phyloP scores from a whole-genome alignment of 1,284 basidiomycete species.

The Mycena sp. region DNA sequence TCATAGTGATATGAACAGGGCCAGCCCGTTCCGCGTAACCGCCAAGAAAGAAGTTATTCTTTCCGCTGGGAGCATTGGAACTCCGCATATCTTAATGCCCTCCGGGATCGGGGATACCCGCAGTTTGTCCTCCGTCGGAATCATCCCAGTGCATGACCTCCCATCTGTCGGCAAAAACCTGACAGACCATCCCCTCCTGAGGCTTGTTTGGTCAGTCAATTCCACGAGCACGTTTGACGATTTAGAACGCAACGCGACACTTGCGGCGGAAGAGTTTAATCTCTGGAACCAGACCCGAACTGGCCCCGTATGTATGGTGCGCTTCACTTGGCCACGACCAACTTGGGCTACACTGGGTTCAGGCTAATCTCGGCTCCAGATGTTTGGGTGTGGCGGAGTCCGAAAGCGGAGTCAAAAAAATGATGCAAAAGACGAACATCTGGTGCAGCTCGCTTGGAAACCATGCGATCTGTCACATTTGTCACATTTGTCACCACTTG shows the following conservation, averaged over 20 bases:
- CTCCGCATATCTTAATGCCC: conserved; percentile 48
- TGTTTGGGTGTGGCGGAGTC: too few species aligned
- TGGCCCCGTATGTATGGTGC: too few species aligned
- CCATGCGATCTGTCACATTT: too few species aligned
- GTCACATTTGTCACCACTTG: too few species aligned
- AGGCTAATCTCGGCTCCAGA: too few species aligned
- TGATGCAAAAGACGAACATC: too few species aligned
- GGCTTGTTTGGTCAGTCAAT: conserved; percentile 26
- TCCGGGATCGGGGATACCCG: conserved; percentile 49
- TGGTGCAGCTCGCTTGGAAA: too few species aligned
- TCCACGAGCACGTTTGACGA: conserved; percentile 35
- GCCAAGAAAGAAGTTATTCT: conserved; percentile 43
- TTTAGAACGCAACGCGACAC: conserved; percentile 31
- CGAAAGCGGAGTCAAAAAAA: too few species aligned
- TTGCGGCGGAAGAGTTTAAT: conserved; percentile 14
- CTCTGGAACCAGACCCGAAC: conserved; percentile 21
- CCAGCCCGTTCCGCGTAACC: conserved; percentile 9
- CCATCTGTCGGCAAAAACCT: conserved; percentile 51
- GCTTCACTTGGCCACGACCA: too few species aligned
- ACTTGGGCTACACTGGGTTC: too few species aligned
- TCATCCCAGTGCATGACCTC: conserved; percentile 42
- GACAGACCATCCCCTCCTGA: conserved; percentile 46
- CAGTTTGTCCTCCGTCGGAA: conserved; percentile 40
- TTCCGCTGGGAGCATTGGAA: conserved; percentile 41
- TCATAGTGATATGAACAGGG: not conserved